Base-by-base conservation (phyloP, 768 basidiomycete genomes). In the Symmetrospora coprosmae region DNA sequence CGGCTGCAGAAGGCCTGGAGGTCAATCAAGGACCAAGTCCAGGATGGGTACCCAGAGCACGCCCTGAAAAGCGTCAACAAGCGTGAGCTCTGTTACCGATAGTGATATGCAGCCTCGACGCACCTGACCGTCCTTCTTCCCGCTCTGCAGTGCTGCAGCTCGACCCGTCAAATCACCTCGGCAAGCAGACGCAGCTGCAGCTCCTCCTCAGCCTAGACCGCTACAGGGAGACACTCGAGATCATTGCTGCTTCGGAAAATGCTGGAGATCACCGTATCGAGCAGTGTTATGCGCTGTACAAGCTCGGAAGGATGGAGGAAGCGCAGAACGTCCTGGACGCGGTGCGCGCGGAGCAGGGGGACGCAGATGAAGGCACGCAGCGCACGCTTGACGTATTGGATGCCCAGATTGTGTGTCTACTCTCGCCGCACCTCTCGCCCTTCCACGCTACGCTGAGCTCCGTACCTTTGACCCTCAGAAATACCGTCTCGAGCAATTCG, bases 141-240 rank as follows among this genome's bases (percentile, higher is more conserved):
- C 23, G 23, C 4, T 35, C 7, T 4, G 25, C 53, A 75, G 75
- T 76, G 49, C 66, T 75, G 27, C 43, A 55, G 4, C 68, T 73
- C 17, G 68, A 71, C 34, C 68, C 73, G 1, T n/a, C 33, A 14
- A 61, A 63, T 37, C 11, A 63, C 14, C 58, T 72, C 13, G 72
- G 71, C 4, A 65, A 66, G 52, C 68, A 68, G 31, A 74, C 74
- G 13, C 67, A 71, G 25, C 61, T 73, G 2, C 73, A 74, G 64
- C 66, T 75, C n/a, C 69, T 74, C 21, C 65, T 76, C 31, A 73
- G 73, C 30, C 72, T 73, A 19, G 74, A 75, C 62, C 68, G 69
- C 21, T 75, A 73, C 64, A 30, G 64, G 7, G 50, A 64, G 11
- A 74, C 73, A 31, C 65, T 75, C 17, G 47, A 48, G 0, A 51